Evolutionary conservation across 2,329 filamentous ascomycete genomes (phyloP).

Genomic region (Colletotrichum liaoningense): DNA sequence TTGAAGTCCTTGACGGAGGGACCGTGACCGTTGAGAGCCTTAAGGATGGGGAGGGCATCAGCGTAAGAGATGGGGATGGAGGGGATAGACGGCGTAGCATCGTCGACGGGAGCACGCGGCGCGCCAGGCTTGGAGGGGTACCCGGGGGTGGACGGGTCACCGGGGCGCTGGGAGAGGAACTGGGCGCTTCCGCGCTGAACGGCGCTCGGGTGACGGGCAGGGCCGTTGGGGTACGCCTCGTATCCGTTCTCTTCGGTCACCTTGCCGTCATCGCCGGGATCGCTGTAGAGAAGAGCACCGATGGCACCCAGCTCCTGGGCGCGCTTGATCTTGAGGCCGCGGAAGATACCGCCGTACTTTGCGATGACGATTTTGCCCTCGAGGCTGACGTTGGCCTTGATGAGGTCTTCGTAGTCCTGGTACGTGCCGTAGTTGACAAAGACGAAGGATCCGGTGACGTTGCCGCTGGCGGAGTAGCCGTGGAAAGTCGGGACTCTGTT

Average conservation of each 20-base stretch:
- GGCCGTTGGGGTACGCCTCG: conserved; percentile 84
- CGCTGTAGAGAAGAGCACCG: conserved; percentile 85
- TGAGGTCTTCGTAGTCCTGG: conserved; percentile 84
- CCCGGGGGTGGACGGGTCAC: conserved; percentile 88
- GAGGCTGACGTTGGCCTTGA: conserved; percentile 79
- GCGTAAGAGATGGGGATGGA: conserved; percentile 91
- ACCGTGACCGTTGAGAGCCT: conserved; percentile 89
- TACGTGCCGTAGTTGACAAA: conserved; percentile 94
- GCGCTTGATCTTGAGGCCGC: conserved; percentile 91
- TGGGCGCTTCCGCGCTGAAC: conserved; percentile 91
- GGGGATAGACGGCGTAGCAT: conserved; percentile 83
- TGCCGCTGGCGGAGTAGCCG: conserved; percentile 91
- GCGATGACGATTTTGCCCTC: conserved; percentile 88
- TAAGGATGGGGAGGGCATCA: conserved; percentile 89
- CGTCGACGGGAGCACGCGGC: conserved; percentile 77
- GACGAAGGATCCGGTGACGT: conserved; percentile 88
- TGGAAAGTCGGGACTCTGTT: conserved; percentile 91
- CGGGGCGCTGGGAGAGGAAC: conserved; percentile 77
- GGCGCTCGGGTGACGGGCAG: conserved; percentile 86
- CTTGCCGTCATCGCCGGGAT: conserved; percentile 89
- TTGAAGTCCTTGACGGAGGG: conserved; percentile 81
- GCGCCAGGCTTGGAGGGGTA: conserved; percentile 93
- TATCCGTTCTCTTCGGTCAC: conserved; percentile 85
- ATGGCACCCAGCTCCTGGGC: conserved; percentile 92
- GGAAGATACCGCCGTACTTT: conserved; percentile 88